phyloP scores from a whole-genome alignment of 2,329 filamentous ascomycete species.

The Monosporascus sp. region DNA sequence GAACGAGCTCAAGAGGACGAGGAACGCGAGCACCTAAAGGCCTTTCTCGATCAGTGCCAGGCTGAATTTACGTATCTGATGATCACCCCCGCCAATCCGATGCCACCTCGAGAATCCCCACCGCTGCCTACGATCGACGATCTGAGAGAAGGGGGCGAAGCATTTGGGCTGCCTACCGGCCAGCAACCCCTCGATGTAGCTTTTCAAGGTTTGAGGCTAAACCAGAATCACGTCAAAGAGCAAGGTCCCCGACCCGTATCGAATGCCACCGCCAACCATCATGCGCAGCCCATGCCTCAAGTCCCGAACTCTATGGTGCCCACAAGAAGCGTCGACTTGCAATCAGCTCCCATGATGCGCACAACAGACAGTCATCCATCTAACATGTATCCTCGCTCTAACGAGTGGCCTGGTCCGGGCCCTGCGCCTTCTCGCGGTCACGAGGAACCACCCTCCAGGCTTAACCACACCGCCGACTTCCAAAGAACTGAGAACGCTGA shows the following conservation, averaged over 20 bases:
- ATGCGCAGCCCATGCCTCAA: slow-evolving; percentile 47
- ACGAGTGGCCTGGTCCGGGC: slow-evolving; percentile 22
- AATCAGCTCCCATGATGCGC: slow-evolving; percentile 46
- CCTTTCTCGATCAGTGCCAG: slow-evolving; percentile 59
- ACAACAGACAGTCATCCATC: slow-evolving; percentile 43
- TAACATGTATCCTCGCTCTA: slow-evolving; percentile 27
- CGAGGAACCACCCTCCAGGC: slow-evolving; percentile 19
- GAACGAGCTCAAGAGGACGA: slow-evolving; percentile 28
- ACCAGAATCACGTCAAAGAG: slow-evolving; percentile 55
- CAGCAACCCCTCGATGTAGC: slow-evolving; percentile 36
- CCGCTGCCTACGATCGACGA: slow-evolving; percentile 55
- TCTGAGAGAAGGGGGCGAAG: slow-evolving; percentile 46
- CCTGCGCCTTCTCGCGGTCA: slow-evolving; percentile 16
- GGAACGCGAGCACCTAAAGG: slow-evolving; percentile 47
- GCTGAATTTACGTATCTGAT: slow-evolving; percentile 63
- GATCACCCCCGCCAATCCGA: slow-evolving; percentile 60
- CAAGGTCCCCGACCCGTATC: slow-evolving; percentile 47
- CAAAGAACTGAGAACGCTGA: slow-evolving; percentile 34
- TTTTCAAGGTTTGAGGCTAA: slow-evolving; percentile 28
- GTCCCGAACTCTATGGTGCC: slow-evolving; percentile 26
- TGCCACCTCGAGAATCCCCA: slow-evolving; percentile 58
- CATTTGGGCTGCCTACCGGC: slow-evolving; percentile 36
- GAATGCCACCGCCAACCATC: slow-evolving; percentile 47
- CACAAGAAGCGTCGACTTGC: slow-evolving; percentile 33
- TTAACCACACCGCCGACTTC: slow-evolving; percentile 36